These are phyloP conservation scores for Infundibulicybe gibba DNA, from an alignment of 768 basidiomycete genomes.

Conservation along the genomic window DNA sequence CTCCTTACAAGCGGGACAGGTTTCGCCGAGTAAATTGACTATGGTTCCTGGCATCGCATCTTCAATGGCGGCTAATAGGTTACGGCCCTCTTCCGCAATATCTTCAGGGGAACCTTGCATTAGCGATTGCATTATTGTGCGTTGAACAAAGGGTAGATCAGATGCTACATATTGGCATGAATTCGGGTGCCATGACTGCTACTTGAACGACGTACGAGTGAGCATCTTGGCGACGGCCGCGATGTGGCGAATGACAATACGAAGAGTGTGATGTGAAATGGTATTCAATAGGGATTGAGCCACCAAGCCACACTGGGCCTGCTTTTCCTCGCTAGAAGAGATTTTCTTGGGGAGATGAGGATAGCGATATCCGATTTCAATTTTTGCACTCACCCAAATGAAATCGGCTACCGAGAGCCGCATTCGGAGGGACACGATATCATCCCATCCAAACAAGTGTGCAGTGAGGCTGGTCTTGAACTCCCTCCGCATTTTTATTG, in stretches of 20 bases:
- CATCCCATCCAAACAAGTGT: constrained; percentile 63
- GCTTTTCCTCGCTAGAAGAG: constrained; percentile 36
- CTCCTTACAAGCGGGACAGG: constrained; percentile 71
- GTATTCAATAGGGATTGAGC: constrained; percentile 46
- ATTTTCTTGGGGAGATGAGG: constrained; percentile 38
- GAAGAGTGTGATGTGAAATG: constrained; percentile 52
- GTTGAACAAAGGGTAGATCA: constrained; percentile 64
- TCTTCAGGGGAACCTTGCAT: constrained; percentile 45
- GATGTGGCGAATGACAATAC: constrained; percentile 56
- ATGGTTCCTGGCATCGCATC: constrained; percentile 22
- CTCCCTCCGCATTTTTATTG: constrained; percentile 34
- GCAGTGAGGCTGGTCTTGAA: constrained; percentile 48
- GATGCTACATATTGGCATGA: constrained; percentile 30
- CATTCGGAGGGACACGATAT: constrained; percentile 50
- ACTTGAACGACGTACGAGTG: constrained; percentile 33
- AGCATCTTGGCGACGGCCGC: constrained; percentile 39
- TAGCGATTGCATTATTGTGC: constrained; percentile 56
- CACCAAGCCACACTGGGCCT: constrained; percentile 43
- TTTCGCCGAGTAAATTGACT: constrained; percentile 47
- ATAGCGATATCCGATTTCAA: background rate
- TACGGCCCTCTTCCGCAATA: constrained; percentile 29
- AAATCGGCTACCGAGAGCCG: constrained; percentile 51
- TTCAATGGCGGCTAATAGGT: constrained; percentile 24
- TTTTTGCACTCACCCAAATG: constrained; percentile 35
- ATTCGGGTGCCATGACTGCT: constrained; percentile 6